Evolutionary conservation across 768 basidiomycete species (phyloP), one percentile per base, ranked within the genome.

Genomic region (Sarcodon sp.): DNA sequence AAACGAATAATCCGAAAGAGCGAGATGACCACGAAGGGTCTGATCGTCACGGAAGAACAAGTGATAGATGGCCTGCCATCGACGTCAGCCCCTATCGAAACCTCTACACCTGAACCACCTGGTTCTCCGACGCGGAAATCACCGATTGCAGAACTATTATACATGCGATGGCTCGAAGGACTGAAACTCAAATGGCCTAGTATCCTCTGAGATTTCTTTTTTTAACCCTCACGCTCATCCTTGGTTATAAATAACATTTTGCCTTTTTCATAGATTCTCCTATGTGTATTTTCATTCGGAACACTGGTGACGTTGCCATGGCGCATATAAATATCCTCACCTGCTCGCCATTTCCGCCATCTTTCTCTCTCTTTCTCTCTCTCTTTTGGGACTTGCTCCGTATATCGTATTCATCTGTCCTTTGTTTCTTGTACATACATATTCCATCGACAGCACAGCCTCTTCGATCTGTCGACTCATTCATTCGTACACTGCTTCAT

Each of bases 141-240:
- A 48, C 91, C 93, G 6, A 91, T 98, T 31, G 87, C 91, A 16
- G 94, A 98, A 61, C 73, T 98, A 53, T 69, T 98, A n/a, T 98
- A 97, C 62, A 83, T 93, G 75, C 80, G 94, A 44, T 98, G 94
- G 93, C 69, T 97, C 21, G 88, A 96, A 59, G 92, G 92, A 3
- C 66, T 96, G 47, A 83, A 79, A 64, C 69, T 92, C 59, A 92
- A 89, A 62, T 93, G 91, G 91, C 88, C 88, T 5, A 85, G 71
- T 56, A 71, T 87, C 45, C 65, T 73, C 36, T 72, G 61, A 53
- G 34, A 33, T 18, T 8, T 13, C 39, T 41, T 12, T 44, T 34
- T 34, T 18, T 33, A 11, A 16, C 39, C n/a, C 45, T 35, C 39
- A 27, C 48, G 21, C 4, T 27, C 21, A 27, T 27, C 3, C 21